These are phyloP conservation scores for Taxillus chinensis DNA, from an alignment of 164 flowering plant genomes.

Conservation along the genomic window DNA sequence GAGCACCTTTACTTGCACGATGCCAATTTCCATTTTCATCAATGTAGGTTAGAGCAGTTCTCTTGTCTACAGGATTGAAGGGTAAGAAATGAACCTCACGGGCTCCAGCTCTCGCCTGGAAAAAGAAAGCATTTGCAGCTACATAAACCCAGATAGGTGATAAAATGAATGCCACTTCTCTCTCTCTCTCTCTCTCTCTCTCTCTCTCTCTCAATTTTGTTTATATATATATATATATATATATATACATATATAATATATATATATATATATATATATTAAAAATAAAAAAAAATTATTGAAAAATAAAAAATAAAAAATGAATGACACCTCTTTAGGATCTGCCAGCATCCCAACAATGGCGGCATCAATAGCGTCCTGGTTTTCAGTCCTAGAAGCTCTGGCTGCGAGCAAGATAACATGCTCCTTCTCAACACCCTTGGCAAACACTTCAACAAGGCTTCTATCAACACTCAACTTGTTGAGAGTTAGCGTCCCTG, in stretches of 20 bases:
- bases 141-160: neutral
- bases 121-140: too few relatives aligned
- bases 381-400: slow-evolving; percentile 43
- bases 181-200: too few relatives aligned
- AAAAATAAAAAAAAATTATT: too few relatives aligned
- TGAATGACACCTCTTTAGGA: slow-evolving; percentile 38
- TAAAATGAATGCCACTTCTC: too few relatives aligned
- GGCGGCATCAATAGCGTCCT: slow-evolving; percentile 50
- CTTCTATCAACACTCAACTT: slow-evolving; percentile 30
- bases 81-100: slow-evolving; percentile 40
- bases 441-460: slow-evolving; percentile 35
- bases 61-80: slow-evolving; percentile 40
- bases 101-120: slow-evolving; percentile 39
- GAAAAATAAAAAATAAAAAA: too few relatives aligned
- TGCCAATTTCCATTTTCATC: slow-evolving; percentile 41
- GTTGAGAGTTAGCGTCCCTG: slow-evolving; percentile 40
- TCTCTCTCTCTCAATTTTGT: too few relatives aligned
- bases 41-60: slow-evolving; percentile 40
- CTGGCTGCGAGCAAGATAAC: slow-evolving; percentile 38
- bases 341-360: slow-evolving; percentile 46
- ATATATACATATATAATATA: too few relatives aligned
- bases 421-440: slow-evolving; percentile 36
- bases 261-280: too few relatives aligned
- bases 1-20: slow-evolving; percentile 44
- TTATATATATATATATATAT: too few relatives aligned